phyloP scores from a whole-genome alignment of 345 rosid species.

The Gossypium raimondii region DNA sequence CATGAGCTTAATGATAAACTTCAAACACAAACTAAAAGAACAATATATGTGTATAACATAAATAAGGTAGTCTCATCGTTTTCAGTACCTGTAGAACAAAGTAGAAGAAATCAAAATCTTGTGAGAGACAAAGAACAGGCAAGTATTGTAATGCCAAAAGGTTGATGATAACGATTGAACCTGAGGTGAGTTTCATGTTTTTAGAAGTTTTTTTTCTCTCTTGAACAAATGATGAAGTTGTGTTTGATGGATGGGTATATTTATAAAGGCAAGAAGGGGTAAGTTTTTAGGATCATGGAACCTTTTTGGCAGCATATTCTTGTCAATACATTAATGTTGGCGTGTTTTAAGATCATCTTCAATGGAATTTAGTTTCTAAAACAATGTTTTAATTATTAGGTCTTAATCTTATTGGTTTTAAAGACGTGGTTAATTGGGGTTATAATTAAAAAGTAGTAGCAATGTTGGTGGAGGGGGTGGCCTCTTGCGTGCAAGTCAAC shows the following conservation, averaged over 20 bases:
- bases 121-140: conserved; percentile 33
- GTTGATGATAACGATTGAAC: conserved; percentile 32
- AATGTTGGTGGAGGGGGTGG: no score
- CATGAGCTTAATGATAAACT: neutral
- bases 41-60: neutral
- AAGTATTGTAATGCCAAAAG: conserved; percentile 37
- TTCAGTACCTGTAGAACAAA: conserved; percentile 60
- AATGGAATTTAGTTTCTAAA: neutral
- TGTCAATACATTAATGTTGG: neutral
- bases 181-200: conserved; percentile 29
- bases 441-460: no score
- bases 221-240: neutral
- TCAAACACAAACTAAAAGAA: neutral
- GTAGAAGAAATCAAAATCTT: conserved; percentile 85
- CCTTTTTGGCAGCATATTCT: conserved; percentile 4
- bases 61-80: no score
- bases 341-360: neutral
- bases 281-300: neutral
- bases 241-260: neutral
- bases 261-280: neutral
- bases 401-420: neutral
- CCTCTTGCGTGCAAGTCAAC: neutral
- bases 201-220: neutral
- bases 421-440: neutral
- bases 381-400: neutral